Evolutionary conservation across 2,329 filamentous ascomycete genomes (phyloP).

Genomic region (Xenoacremonium recifei): DNA sequence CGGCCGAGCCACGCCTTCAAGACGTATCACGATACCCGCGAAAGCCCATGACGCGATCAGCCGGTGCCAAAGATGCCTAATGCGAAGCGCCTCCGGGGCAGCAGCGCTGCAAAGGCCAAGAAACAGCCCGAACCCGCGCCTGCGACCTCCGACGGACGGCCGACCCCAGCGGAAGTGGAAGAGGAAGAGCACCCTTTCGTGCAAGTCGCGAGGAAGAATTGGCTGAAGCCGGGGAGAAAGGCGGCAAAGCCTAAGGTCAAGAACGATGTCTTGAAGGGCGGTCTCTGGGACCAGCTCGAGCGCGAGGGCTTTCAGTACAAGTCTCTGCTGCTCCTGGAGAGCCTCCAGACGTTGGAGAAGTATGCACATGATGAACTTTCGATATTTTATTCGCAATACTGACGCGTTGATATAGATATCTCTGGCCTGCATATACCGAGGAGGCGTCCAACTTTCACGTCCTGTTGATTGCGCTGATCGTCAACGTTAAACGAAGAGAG

Average conservation of each 20-base stretch:
- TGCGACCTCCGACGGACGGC: conserved; percentile 37
- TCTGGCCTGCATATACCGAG: conserved; percentile 92
- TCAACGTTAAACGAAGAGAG: conserved; percentile 86
- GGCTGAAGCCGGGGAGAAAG: conserved; percentile 68
- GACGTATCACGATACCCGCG: conserved; percentile 3
- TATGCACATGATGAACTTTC: conserved; percentile 29
- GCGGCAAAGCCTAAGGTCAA: conserved; percentile 68
- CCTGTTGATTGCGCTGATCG: conserved; percentile 78
- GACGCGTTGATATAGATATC: conserved; percentile 57
- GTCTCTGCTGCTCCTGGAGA: conserved; percentile 80
- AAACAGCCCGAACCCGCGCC: conserved; percentile 35
- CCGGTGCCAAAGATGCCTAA: conserved; percentile 47
- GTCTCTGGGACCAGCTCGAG: conserved; percentile 88
- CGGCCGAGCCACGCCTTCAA: conserved; percentile 9
- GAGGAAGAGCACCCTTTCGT: conserved; percentile 72
- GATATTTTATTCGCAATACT: conserved; percentile 19
- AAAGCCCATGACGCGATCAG: conserved; percentile 21
- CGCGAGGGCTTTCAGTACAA: conserved; percentile 75
- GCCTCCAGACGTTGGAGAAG: conserved; percentile 85
- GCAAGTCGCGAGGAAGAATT: conserved; percentile 78
- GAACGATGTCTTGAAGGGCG: conserved; percentile 80
- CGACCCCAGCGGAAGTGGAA: conserved; percentile 65
- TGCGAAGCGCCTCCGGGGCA: conserved; percentile 58
- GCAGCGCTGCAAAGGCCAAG: conserved; percentile 40
- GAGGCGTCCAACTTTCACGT: conserved; percentile 91